Conservation (phyloP, 2,329 filamentous ascomycete genomes). For the Ophiostoma ulmi region DNA sequence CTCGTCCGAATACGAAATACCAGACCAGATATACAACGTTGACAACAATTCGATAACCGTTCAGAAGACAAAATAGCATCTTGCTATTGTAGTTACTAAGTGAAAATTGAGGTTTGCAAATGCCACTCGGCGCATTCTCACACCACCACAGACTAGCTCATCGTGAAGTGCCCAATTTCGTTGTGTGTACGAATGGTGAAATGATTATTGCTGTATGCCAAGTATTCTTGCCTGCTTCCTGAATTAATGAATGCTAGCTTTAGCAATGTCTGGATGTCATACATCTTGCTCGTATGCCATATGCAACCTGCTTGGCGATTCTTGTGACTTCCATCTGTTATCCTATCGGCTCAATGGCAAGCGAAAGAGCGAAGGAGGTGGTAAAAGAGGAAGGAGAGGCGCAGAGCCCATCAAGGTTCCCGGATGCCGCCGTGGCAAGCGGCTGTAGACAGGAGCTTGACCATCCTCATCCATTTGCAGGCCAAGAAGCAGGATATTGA, state of each 20-base stretch:
- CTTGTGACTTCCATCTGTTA: neutral
- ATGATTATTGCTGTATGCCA: no score
- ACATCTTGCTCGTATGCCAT: neutral
- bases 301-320: neutral
- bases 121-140: no score
- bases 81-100: no score
- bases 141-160: no score
- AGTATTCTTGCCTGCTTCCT: no score
- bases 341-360: neutral
- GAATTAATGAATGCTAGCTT: no score
- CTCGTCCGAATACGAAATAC: neutral
- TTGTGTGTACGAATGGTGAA: no score
- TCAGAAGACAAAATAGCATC: neutral
- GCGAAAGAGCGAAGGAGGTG: no score
- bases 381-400: neutral
- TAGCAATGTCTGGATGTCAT: no score
- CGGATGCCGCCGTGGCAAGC: neutral
- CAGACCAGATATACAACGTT: neutral
- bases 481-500: neutral
- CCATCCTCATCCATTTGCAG: neutral
- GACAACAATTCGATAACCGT: neutral
- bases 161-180: no score
- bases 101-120: neutral
- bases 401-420: conserved; percentile 4
- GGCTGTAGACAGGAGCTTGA: neutral